Evolutionary conservation across 2,329 filamentous ascomycete species (phyloP).

Genomic region (Ophiostoma quercus): DNA sequence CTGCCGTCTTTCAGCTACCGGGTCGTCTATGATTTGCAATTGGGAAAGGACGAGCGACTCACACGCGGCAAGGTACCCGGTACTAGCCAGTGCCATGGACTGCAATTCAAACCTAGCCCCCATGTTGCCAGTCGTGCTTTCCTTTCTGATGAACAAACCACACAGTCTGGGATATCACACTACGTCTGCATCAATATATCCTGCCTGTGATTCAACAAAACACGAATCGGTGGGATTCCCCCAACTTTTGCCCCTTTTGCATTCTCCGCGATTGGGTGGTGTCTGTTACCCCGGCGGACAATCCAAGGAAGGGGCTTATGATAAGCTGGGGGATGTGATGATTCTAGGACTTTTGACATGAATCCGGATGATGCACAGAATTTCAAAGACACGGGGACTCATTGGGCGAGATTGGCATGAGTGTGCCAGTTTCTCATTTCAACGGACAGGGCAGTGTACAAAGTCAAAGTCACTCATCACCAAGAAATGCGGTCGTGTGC

Average conservation of each 20-base stretch:
- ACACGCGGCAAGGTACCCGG: not conserved
- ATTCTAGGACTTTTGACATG: constrained; percentile 13
- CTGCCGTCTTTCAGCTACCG: constrained; percentile 2
- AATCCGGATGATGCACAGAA: constrained; percentile 13
- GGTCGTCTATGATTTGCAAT: not conserved
- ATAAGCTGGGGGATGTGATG: constrained; percentile 5
- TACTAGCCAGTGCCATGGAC: not conserved
- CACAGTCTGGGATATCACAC: not conserved
- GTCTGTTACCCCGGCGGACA: constrained; percentile 11
- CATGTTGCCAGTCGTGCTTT: not conserved
- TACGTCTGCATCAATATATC: not conserved
- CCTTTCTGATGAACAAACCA: not conserved
- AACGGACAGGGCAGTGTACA: constrained; percentile 2
- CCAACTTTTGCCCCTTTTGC: constrained; percentile 14
- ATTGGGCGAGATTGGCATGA: constrained; percentile 9
- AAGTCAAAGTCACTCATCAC: not conserved
- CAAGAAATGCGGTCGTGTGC: not conserved
- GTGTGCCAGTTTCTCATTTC: not conserved
- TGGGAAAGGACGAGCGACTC: constrained; percentile 1
- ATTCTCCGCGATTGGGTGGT: constrained; percentile 5
- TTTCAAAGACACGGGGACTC: not conserved
- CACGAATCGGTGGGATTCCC: constrained; percentile 22
- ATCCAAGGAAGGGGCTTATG: constrained; percentile 1
- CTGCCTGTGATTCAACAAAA: constrained; percentile 23
- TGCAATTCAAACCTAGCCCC: not conserved